These are phyloP conservation scores for Fibroporia radiculosa DNA, from an alignment of 768 basidiomycete species.

Conservation along the genomic window DNA sequence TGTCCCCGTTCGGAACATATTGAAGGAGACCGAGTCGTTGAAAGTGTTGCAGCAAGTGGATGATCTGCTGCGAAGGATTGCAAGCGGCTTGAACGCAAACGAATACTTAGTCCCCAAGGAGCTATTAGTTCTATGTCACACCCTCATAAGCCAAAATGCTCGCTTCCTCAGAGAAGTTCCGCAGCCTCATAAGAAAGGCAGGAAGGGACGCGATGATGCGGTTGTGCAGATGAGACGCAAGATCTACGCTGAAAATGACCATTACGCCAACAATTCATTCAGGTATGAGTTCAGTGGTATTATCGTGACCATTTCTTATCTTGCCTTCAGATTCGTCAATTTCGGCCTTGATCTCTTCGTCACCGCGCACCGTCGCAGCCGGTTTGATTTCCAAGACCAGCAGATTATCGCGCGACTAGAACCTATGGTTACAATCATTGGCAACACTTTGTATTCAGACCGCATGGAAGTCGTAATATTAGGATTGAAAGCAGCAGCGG, in stretches of 20 bases:
- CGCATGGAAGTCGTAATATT: conserved; percentile 66
- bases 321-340: conserved; percentile 67
- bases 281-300: conserved; percentile 40
- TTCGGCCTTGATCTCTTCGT: conserved; percentile 91
- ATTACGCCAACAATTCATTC: conserved; percentile 83
- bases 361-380: conserved; percentile 77
- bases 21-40: conserved; percentile 76
- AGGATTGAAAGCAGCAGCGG: conserved; percentile 73
- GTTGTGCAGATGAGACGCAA: conserved; percentile 78
- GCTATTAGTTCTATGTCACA: conserved; percentile 77
- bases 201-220: conserved; percentile 41
- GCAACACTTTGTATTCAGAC: conserved; percentile 86
- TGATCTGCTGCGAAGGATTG: conserved; percentile 78
- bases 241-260: conserved; percentile 43
- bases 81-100: conserved; percentile 82
- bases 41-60: conserved; percentile 82
- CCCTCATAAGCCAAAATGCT: conserved; percentile 86
- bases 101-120: conserved; percentile 58
- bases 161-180: conserved; percentile 66
- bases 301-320: conserved; percentile 1
- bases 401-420: conserved; percentile 78
- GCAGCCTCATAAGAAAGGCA: conserved; percentile 25
- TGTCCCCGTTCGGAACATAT: conserved; percentile 69
- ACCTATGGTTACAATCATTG: conserved; percentile 78
- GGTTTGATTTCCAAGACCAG: conserved; percentile 76